Percentiles rank a stretch among this genome's conserved stretches.
Evolutionary conservation across 805 yeast genomes (phyloP).

Genomic region (Clavispora vitiphila): DNA sequence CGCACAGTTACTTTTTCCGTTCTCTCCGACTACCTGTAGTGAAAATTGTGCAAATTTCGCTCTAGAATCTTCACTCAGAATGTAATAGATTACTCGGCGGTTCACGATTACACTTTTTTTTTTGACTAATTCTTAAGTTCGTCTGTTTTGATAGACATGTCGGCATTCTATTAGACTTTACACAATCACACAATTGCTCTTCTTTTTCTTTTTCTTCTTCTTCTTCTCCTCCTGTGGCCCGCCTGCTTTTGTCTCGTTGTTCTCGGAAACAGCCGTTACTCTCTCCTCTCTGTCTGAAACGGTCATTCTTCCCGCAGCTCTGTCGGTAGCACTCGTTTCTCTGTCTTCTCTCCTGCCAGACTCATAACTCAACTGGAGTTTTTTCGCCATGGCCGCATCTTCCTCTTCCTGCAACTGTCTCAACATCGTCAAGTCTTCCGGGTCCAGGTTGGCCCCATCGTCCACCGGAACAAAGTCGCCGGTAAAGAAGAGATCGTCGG

Average conservation of each 20-base stretch:
- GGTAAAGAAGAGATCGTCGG: constrained; percentile 61
- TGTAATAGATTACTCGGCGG: too few species aligned
- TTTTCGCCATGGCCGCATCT: constrained; percentile 46
- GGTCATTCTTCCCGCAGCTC: not conserved
- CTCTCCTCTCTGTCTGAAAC: not conserved
- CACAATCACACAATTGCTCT: constrained; percentile 19
- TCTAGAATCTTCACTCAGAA: too few species aligned
- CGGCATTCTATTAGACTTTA: too few species aligned
- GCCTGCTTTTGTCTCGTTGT: too few species aligned
- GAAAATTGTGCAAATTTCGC: too few species aligned
- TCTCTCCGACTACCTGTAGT: too few species aligned
- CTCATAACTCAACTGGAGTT: constrained; percentile 27
- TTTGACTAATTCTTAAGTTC: too few species aligned
- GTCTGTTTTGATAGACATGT: too few species aligned
- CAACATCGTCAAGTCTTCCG: constrained; percentile 19
- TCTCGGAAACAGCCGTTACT: not conserved
- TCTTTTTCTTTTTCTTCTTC: constrained; percentile 14
- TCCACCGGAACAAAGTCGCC: constrained; percentile 56
- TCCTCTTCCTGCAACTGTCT: constrained; percentile 52
- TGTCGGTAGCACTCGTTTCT: not conserved
- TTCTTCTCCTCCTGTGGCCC: constrained; percentile 1
- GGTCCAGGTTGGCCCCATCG: constrained; percentile 12
- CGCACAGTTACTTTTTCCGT: too few species aligned
- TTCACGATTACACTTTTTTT: too few species aligned
- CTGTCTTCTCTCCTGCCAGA: not conserved